Evolutionary conservation across 2,329 filamentous ascomycete species (phyloP).

Genomic region (Sclerotinia trifoliorum): DNA sequence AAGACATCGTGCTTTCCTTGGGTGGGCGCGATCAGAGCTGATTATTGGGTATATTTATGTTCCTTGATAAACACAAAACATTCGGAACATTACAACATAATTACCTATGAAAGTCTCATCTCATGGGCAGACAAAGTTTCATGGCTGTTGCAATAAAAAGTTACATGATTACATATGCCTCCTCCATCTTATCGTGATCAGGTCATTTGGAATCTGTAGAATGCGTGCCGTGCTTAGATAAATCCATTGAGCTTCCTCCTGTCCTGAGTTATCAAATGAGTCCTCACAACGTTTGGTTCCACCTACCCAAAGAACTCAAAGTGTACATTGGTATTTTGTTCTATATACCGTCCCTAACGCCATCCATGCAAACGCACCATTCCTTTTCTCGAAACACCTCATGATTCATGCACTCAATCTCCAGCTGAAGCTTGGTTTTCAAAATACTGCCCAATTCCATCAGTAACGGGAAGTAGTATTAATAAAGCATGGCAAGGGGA

Average conservation of each 20-base stretch:
- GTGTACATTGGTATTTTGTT: constrained; percentile 6
- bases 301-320: neutral
- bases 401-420: constrained; percentile 27
- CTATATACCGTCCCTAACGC: constrained; percentile 12
- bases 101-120: neutral
- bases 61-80: neutral
- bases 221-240: neutral
- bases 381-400: constrained; percentile 7
- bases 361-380: constrained; percentile 14
- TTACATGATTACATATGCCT: neutral
- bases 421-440: constrained; percentile 32
- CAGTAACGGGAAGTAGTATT: constrained; percentile 31
- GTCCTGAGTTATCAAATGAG: neutral
- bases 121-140: neutral
- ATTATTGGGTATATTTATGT: constrained; percentile 8
- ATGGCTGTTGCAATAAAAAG: neutral
- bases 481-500: constrained; percentile 29
- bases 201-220: neutral
- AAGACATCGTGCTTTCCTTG: constrained; percentile 10
- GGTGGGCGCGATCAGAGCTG: constrained; percentile 3
- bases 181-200: neutral
- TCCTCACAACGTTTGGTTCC: neutral
- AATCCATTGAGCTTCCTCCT: neutral
- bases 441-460: constrained; percentile 35
- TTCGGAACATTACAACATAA: neutral